These are phyloP conservation scores for Chloromonas sp. DNA, from an alignment of 163 green algal genomes.

Conservation along the genomic window DNA sequence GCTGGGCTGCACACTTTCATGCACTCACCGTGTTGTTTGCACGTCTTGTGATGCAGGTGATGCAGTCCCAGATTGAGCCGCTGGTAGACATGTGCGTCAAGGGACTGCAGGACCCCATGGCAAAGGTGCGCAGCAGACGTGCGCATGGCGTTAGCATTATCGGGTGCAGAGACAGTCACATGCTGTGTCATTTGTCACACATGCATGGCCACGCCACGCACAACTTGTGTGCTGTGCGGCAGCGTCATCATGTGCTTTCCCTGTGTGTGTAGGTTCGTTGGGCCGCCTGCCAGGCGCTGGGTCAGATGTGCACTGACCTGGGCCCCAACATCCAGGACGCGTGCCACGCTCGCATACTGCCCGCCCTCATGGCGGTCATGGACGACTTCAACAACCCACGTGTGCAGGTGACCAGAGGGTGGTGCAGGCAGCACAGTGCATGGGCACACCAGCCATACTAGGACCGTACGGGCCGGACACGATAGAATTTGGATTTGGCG, in stretches of 20 bases:
- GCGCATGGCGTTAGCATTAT: no score
- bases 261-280: constrained; percentile 73
- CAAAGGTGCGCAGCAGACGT: constrained; percentile 24
- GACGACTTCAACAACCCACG: constrained; percentile 82
- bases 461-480: no score
- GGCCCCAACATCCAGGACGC: constrained; percentile 75
- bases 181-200: no score
- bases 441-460: no score
- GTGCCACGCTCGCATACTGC: constrained; percentile 64
- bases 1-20: no score
- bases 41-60: constrained; percentile 38
- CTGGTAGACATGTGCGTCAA: constrained; percentile 81
- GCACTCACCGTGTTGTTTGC: no score
- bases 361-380: constrained; percentile 82
- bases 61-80: constrained; percentile 66
- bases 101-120: constrained; percentile 38
- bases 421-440: not conserved
- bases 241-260: not conserved
- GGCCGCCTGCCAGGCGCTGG: constrained; percentile 93
- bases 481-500: no score
- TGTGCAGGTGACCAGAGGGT: constrained; percentile 55
- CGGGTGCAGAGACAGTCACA: no score
- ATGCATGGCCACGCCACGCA: no score
- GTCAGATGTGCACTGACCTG: constrained; percentile 97
- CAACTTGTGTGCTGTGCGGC: no score